Conservation (phyloP, 495 filamentous ascomycete species). For the Haplographium delicatum region DNA sequence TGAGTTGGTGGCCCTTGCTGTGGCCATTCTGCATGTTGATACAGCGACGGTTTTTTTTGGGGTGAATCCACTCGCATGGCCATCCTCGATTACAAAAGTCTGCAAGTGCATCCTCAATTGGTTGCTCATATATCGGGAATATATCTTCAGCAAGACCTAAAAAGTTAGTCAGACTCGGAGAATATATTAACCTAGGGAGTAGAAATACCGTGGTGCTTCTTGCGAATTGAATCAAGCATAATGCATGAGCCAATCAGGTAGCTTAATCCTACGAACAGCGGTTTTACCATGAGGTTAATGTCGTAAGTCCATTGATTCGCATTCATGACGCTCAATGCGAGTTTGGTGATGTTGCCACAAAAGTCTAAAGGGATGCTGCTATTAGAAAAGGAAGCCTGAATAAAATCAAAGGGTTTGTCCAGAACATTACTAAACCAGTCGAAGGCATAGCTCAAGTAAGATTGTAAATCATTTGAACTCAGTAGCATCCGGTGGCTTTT, state of each 20-base stretch:
- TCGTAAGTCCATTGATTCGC: neutral
- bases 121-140: slow-evolving; percentile 26
- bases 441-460: slow-evolving; percentile 34
- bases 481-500: slow-evolving; percentile 27
- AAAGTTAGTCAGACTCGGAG: slow-evolving; percentile 8
- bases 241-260: slow-evolving; percentile 50
- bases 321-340: slow-evolving; percentile 23
- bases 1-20: slow-evolving; percentile 47
- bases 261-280: slow-evolving; percentile 17
- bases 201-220: slow-evolving; percentile 32
- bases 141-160: slow-evolving; percentile 24
- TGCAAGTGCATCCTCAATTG: slow-evolving; percentile 37
- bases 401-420: slow-evolving; percentile 37
- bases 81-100: slow-evolving; percentile 43
- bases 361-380: slow-evolving; percentile 37
- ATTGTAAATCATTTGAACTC: slow-evolving; percentile 29
- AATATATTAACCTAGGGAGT: neutral
- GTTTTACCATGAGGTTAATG: neutral
- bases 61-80: slow-evolving; percentile 37
- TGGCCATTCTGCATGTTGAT: slow-evolving; percentile 40
- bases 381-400: slow-evolving; percentile 29
- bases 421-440: slow-evolving; percentile 31
- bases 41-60: slow-evolving; percentile 31
- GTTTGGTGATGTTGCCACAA: slow-evolving; percentile 28
- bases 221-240: slow-evolving; percentile 45